Conservation (phyloP, 2,329 filamentous ascomycete genomes). For the Leptographium lundbergii region DNA sequence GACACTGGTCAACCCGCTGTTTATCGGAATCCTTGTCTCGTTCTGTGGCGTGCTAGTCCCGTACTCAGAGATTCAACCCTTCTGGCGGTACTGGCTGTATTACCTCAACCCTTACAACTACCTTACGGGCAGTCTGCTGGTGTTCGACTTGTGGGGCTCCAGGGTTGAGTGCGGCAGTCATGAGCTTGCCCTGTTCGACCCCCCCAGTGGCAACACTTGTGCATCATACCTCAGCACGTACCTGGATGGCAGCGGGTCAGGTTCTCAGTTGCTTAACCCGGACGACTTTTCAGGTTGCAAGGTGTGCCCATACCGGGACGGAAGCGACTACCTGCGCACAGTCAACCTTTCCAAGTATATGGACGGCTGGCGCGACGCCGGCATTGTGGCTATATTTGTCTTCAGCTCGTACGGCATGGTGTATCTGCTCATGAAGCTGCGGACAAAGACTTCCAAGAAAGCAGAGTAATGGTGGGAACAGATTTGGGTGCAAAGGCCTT, state of each 20-base stretch:
- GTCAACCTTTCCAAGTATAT: constrained; percentile 48
- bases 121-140: constrained; percentile 41
- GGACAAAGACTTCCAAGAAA: constrained; percentile 35
- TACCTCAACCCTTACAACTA: constrained; percentile 50
- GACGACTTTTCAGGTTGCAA: constrained; percentile 40
- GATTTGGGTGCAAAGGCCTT: not conserved
- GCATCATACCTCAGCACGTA: constrained; percentile 41
- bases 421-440: constrained; percentile 32
- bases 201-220: constrained; percentile 41
- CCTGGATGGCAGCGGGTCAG: constrained; percentile 31
- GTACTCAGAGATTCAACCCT: constrained; percentile 45
- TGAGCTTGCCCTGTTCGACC: constrained; percentile 40
- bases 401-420: constrained; percentile 38
- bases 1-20: constrained; percentile 40
- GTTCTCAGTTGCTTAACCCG: constrained; percentile 45
- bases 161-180: constrained; percentile 30
- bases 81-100: constrained; percentile 59
- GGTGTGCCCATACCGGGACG: constrained; percentile 47
- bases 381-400: constrained; percentile 42
- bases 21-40: constrained; percentile 46
- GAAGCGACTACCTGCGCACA: constrained; percentile 44
- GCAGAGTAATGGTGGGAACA: constrained; percentile 19
- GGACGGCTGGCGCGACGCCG: constrained; percentile 55
- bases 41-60: constrained; percentile 69
- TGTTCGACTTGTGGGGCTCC: constrained; percentile 34